A percentile compares a stretch with the other conserved stretches of the same genome.
Conservation (phyloP, 768 basidiomycete genomes). For the Rhizopogon roseolus region DNA sequence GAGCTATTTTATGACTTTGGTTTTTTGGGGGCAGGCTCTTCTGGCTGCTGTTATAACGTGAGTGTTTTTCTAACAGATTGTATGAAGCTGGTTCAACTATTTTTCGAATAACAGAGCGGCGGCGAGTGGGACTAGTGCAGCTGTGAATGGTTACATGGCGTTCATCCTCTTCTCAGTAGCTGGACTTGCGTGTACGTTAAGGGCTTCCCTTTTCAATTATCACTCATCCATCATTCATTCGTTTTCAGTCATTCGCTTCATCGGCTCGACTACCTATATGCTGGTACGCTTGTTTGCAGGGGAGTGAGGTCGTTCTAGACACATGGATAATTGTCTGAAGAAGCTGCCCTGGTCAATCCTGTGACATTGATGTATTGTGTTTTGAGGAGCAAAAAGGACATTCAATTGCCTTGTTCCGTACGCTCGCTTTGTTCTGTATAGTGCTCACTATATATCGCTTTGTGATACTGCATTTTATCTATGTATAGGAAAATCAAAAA, state of each 20-base stretch:
- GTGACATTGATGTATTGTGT: too few relatives aligned
- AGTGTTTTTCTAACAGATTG: conserved; percentile 21
- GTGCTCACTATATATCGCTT: too few relatives aligned
- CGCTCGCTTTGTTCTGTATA: too few relatives aligned
- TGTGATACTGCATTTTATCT: too few relatives aligned
- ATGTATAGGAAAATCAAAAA: too few relatives aligned
- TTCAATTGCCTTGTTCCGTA: too few relatives aligned
- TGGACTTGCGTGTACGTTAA: conserved; percentile 73
- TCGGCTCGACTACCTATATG: conserved; percentile 81
- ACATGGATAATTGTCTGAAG: not conserved
- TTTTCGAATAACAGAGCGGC: conserved; percentile 15
- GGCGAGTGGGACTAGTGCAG: conserved; percentile 41
- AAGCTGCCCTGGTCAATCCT: too few relatives aligned
- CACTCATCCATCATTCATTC: not conserved
- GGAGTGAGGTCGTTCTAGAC: conserved; percentile 44
- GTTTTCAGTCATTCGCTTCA: conserved; percentile 70
- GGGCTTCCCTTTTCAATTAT: not conserved
- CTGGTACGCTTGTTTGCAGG: conserved; percentile 84
- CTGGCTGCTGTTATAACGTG: conserved; percentile 74
- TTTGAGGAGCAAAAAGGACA: too few relatives aligned
- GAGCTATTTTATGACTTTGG: too few relatives aligned
- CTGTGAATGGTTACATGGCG: conserved; percentile 84
- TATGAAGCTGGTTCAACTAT: conserved; percentile 2
- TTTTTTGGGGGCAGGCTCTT: conserved; percentile 39
- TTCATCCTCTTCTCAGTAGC: conserved; percentile 87